Evolutionary conservation across 805 yeast genomes (phyloP), one percentile per base, ranked within the genome.

Genomic region (Metschnikowia gelsemii): DNA sequence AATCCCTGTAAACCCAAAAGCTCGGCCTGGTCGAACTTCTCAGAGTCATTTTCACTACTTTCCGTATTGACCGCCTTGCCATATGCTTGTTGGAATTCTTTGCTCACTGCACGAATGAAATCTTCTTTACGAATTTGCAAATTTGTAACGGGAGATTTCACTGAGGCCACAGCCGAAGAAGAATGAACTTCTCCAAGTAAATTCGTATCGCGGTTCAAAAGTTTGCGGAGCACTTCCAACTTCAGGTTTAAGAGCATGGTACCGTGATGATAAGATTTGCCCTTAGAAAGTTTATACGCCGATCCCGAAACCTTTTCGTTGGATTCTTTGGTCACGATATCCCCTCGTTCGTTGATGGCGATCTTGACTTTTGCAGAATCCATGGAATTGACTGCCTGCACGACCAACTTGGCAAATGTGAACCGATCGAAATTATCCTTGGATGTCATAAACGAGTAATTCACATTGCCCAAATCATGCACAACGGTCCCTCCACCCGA

Each of bases 401-500:
- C 50, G 2, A 88, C 68, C 36, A 74, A 46, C 9, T 68, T 50
- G 44, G 78, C 75, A 65, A 82, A 79, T 49, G 70, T 66, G 38
- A 70, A 66, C 50, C 95, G 57, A 64, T 76, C 70, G 57, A 93
- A 93, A 2, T 73, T 73, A 9, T 71, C 73, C 46, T 86, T 75
- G 3, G 86, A 71, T 8, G 86, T 79, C 68, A 91, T 80, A 54
- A 78, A 88, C 4, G 95, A 82, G 62, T 83, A 93, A 57, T 93
- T 93, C 14, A 83, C 80, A 55, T 93, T 93, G 0, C 97, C 96
- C 4, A 72, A 50, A 61, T 91, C 99, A 59, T 93, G 99, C 8
- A 89, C 96, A 1, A 93, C 99, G 0, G 97, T 80, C 0, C 99
- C 99, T 2, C 99, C 99, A 0, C 99, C 99, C 7, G 93, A 82